These are phyloP conservation scores for Cladophialophora bantiana DNA, from an alignment of 2,329 filamentous ascomycete genomes.

Conservation along the genomic window DNA sequence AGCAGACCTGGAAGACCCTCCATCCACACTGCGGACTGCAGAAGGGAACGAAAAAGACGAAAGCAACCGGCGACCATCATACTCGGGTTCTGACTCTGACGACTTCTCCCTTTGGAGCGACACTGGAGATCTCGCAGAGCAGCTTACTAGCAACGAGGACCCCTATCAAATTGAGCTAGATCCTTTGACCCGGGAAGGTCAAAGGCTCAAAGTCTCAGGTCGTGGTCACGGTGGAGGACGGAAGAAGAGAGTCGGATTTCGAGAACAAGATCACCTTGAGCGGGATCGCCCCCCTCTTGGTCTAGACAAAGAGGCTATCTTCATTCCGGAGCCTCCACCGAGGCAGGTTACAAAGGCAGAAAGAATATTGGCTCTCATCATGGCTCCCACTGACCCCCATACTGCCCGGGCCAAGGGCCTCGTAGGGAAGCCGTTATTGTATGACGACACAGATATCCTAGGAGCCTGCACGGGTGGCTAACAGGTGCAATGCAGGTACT, in stretches of 20 bases:
- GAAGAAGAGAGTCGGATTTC: conserved; percentile 42
- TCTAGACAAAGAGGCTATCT: conserved; percentile 76
- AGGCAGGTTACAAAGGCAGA: conserved; percentile 70
- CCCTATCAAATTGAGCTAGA: conserved; percentile 74
- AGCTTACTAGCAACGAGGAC: conserved; percentile 82
- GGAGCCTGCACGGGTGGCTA: conserved; percentile 33
- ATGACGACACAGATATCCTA: conserved; percentile 47
- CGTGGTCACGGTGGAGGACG: conserved; percentile 40
- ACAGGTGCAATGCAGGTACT: conserved; percentile 69
- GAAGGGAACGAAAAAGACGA: conserved; percentile 57
- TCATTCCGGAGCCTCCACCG: conserved; percentile 73
- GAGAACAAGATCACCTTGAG: conserved; percentile 48
- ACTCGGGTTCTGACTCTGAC: conserved; percentile 60
- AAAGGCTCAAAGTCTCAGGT: conserved; percentile 44
- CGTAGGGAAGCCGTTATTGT: conserved; percentile 94
- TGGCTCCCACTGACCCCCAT: conserved; percentile 75
- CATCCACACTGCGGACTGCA: conserved; percentile 49
- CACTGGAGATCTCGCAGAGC: conserved; percentile 93
- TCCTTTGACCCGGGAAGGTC: conserved; percentile 52
- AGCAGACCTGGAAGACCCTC: conserved; percentile 47
- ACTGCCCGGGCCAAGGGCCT: conserved; percentile 83
- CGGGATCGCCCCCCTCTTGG: conserved; percentile 49
- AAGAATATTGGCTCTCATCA: conserved; percentile 78
- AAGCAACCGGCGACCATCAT: conserved; percentile 58
- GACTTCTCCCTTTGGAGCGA: conserved; percentile 89